Evolutionary conservation across 1,284 basidiomycete species (phyloP).

Genomic region (Cryptococcus maquisensis): DNA sequence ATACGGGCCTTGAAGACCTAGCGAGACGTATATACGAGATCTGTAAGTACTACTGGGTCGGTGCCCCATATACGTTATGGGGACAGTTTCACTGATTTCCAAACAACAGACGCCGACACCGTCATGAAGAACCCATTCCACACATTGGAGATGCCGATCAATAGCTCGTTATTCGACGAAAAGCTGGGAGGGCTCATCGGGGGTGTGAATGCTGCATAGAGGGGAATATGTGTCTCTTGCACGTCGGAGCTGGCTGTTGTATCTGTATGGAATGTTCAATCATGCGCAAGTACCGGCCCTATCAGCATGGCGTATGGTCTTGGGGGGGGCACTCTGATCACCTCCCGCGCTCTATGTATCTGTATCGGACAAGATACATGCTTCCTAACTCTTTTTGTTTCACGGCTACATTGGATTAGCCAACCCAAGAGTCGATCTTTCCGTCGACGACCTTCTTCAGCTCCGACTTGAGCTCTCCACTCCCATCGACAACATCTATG

Average conservation of each 20-base stretch:
- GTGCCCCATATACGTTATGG: too few species aligned
- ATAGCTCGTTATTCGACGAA: slow-evolving; percentile 80
- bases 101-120: slow-evolving; percentile 59
- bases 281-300: too few species aligned
- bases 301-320: too few species aligned
- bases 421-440: slow-evolving; percentile 30
- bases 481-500: slow-evolving; percentile 62
- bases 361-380: not conserved
- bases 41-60: slow-evolving; percentile 53
- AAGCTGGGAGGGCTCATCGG: slow-evolving; percentile 50
- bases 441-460: slow-evolving; percentile 62
- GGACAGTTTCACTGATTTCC: too few species aligned
- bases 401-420: slow-evolving; percentile 4
- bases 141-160: slow-evolving; percentile 97
- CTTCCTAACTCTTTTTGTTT: not conserved
- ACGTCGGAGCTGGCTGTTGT: not conserved
- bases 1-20: slow-evolving; percentile 59
- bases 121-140: slow-evolving; percentile 99
- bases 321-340: too few species aligned
- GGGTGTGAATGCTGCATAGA: slow-evolving; percentile 20
- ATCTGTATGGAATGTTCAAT: not conserved
- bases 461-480: slow-evolving; percentile 55
- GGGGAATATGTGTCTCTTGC: not conserved
- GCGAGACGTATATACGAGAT: slow-evolving; percentile 81
- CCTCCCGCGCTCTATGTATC: too few species aligned